Evolutionary conservation across 345 rosid species (phyloP), one percentile per base, ranked within the genome.

Genomic region (Anacardium occidentale): DNA sequence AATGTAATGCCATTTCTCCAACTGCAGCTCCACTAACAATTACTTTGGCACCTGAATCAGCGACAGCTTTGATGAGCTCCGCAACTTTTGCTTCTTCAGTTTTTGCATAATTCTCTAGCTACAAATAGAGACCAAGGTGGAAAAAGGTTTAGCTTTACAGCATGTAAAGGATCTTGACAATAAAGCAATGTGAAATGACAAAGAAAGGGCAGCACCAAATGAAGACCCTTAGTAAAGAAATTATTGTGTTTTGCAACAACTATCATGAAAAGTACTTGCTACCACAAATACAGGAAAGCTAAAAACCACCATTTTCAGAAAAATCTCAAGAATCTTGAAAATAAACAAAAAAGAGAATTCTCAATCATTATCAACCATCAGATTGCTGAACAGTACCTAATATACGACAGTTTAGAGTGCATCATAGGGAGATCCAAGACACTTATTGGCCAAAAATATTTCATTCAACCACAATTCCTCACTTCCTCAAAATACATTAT

Each of bases 1-100:
- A 96, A 85, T 96, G 99, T 74, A 96, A 81, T 44, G 99, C 98
- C 98, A 96, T 96, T 84, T 96, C 97, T 76, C 99, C 99, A 77
- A 96, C 89, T 52, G 98, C 80, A 76, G 87, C 96, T 22, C 99
- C 99, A 50, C 99, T 96, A 76, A 90, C 97, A 69, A 96, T 93
- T 50, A 93, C 95, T 81, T 89, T 91, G 79, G 97, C 98, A 74
- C 97, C 99, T 37, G 98, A 93, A 45, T 90, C 95, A 7, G 98
- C 97, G 71, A 91, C 99, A 65, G 95, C 94, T 83, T 85, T 96
- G 55, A 96, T 91, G 62, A 96, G 88, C 78, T 86, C 95, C 82
- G 93, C 99, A 42, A 93, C 86, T 81, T 89, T 96, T 68, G 97
- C 95, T 88, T 93, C 99, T 83, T 96, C 98, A 64, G 98, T 86